phyloP scores from a whole-genome alignment of 2,329 filamentous ascomycete genomes.

The Hypoxylon sp. region DNA sequence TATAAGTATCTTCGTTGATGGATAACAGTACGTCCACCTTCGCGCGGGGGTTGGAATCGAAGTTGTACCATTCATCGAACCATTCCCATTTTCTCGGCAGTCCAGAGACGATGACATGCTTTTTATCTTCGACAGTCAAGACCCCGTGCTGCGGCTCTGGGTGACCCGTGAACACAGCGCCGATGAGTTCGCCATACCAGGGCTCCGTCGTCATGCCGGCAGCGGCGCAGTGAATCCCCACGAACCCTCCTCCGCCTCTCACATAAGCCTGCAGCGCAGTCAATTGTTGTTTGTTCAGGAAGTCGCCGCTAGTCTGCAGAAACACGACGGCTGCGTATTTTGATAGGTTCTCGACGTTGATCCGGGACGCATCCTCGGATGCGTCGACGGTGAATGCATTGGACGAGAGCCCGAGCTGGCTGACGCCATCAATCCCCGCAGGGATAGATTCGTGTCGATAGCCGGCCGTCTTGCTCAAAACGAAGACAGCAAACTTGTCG shows the following conservation, averaged over 20 bases:
- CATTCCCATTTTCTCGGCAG: constrained; percentile 46
- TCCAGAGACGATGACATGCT: constrained; percentile 50
- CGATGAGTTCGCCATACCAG: constrained; percentile 57
- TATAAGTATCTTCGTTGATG: constrained; percentile 54
- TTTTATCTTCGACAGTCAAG: constrained; percentile 49
- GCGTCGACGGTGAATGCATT: constrained; percentile 51
- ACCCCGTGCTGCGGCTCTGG: constrained; percentile 54
- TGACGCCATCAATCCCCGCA: constrained; percentile 52
- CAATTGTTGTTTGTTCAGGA: constrained; percentile 53
- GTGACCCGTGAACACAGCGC: constrained; percentile 56
- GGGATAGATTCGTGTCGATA: constrained; percentile 58
- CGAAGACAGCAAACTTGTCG: constrained; percentile 51
- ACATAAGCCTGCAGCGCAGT: constrained; percentile 53
- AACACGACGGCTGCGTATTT: constrained; percentile 55
- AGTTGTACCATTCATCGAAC: constrained; percentile 61
- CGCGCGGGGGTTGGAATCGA: constrained; percentile 50
- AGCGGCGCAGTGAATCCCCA: constrained; percentile 57
- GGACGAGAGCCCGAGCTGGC: constrained; percentile 47
- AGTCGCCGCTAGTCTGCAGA: constrained; percentile 56
- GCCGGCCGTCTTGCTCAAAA: constrained; percentile 56
- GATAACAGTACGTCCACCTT: constrained; percentile 53
- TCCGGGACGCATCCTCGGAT: constrained; percentile 54
- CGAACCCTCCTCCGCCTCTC: constrained; percentile 54
- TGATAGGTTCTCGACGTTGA: constrained; percentile 50
- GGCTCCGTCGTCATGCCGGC: constrained; percentile 51